Evolutionary conservation across 1,139 yeast genomes (phyloP), one percentile per base, ranked within the genome.

Genomic region (Taphrina wiesneri): DNA sequence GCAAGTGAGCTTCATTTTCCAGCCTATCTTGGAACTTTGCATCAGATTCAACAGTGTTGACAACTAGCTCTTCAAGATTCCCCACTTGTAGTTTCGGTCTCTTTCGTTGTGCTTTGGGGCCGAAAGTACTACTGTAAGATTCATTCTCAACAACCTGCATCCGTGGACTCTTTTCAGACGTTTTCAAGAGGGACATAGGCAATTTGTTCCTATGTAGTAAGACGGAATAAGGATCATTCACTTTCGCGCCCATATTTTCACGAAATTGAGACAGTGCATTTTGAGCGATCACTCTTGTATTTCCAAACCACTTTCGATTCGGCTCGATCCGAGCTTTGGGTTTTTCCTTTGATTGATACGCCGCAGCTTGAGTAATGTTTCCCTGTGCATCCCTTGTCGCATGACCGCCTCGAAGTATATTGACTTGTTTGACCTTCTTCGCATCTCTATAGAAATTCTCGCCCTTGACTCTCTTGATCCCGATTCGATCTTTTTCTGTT

Each of bases 291-390:
- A 93, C 99, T 74, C 99, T 85, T 30, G 99, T 91, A 77, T 91
- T 93, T 64, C 97, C 97, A 75, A 93, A 95, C 99, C 99, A 93
- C 74, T 93, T 85, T 75, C 96, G 85, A 76, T 93, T 92, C 3
- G 99, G 99, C 75, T 90, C 97, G 56, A 93, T 96, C 71, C 99
- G 82, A 0, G 98, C 99, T 70, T 82, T 85, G 21, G 98, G 98
- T 39, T 90, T 82, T 70, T 91, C 95, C 2, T 91, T 86, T 71
- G 90, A 87, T 76, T 93, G 99, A 69, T 92, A 83, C 45, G 85
- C 87, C 21, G 98, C 98, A 56, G 96, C 97, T 74, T 84, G 82
- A 64, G 90, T 82, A 67, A 92, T 83, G 51, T 91, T 97, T 73
- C 99, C 99, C 69, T 84, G 82, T 64, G 91, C 90, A 76, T 91